Evolutionary conservation across 2,329 filamentous ascomycete genomes (phyloP), one percentile per base, ranked within the genome.

Genomic region (Phaeomoniella chlamydospora): DNA sequence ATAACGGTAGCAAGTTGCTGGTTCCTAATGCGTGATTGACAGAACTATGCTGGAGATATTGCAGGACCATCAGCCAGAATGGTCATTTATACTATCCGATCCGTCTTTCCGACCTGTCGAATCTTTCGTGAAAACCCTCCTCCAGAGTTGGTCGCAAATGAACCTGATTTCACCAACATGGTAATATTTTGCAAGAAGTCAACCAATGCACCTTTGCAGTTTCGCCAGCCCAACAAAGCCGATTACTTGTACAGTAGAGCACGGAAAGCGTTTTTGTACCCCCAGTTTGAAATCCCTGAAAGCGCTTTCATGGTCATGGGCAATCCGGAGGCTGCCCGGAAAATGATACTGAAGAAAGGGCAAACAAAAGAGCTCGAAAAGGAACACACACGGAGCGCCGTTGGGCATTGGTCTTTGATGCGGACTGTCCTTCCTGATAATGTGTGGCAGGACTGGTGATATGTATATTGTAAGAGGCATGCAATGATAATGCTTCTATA

Each of bases 31-130:
- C n/a, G n/a, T n/a, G n/a, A n/a, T n/a, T 15, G 4, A 14, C 41
- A 87, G 82, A 98, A 96, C 62, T 98, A 94, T 55, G 90, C 90
- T 4, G 90, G 87, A 35, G 87, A 96, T 55, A 70, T 96, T 37
- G 62, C 70, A 12, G 69, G 88, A 16, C 80, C 82, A 3, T 74
- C 85, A 0, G 80, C 88, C 10, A 73, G 72, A 38, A 74, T 88
- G 18, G 72, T 94, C 16, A 73, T 93, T 46, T 75, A 80, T 50
- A 96, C 90, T 18, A 87, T 96, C 54, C 68, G 69, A 42, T 58
- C 72, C 17, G 75, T 90, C 39, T 98, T 96, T 57, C 80, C 84
- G n/a, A 74, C 76, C 3, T 98, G 90, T 59, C 82, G 86, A 41
- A 74, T 93, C 48, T 98, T 86, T 70, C 79, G 90, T 42, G 90